Percentiles rank a stretch among this genome's conserved stretches.
phyloP scores from a whole-genome alignment of 2,329 filamentous ascomycete species.

The Leptographium lundbergii region DNA sequence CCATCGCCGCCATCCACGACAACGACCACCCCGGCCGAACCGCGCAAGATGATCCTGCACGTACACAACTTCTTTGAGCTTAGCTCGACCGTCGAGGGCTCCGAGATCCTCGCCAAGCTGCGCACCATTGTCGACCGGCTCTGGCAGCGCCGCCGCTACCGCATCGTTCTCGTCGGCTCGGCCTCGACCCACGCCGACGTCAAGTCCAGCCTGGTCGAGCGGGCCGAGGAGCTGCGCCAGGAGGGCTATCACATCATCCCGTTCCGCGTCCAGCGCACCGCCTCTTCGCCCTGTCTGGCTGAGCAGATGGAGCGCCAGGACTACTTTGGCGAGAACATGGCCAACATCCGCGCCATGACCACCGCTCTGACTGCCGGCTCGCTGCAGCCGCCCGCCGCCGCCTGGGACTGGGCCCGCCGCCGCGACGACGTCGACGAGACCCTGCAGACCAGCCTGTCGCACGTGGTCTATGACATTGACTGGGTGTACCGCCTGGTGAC shows the following conservation, averaged over 20 bases:
- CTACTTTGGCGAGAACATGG: slow-evolving; percentile 30
- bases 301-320: slow-evolving; percentile 19
- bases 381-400: slow-evolving; percentile 7
- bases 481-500: slow-evolving; percentile 21
- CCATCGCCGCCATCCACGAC: not conserved
- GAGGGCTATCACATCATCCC: slow-evolving; percentile 20
- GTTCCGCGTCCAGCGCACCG: slow-evolving; percentile 11
- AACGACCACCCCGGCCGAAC: not conserved
- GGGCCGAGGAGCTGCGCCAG: slow-evolving; percentile 18
- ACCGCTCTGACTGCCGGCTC: slow-evolving; percentile 20
- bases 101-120: slow-evolving; percentile 55
- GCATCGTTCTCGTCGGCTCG: slow-evolving; percentile 61
- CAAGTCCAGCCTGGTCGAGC: slow-evolving; percentile 15
- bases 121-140: slow-evolving; percentile 58
- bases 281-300: slow-evolving; percentile 1
- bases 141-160: slow-evolving; percentile 54
- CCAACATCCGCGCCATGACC: slow-evolving; percentile 35
- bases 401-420: not conserved
- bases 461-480: slow-evolving; percentile 18
- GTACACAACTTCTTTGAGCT: slow-evolving; percentile 74
- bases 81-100: slow-evolving; percentile 53
- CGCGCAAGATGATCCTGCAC: slow-evolving; percentile 52
- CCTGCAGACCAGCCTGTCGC: slow-evolving; percentile 3
- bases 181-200: slow-evolving; percentile 49
- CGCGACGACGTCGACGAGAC: not conserved